Percentiles rank a stretch among this genome's conserved stretches.
Conservation (phyloP, 2,329 filamentous ascomycete genomes). For the Aspergillus fischeri region DNA sequence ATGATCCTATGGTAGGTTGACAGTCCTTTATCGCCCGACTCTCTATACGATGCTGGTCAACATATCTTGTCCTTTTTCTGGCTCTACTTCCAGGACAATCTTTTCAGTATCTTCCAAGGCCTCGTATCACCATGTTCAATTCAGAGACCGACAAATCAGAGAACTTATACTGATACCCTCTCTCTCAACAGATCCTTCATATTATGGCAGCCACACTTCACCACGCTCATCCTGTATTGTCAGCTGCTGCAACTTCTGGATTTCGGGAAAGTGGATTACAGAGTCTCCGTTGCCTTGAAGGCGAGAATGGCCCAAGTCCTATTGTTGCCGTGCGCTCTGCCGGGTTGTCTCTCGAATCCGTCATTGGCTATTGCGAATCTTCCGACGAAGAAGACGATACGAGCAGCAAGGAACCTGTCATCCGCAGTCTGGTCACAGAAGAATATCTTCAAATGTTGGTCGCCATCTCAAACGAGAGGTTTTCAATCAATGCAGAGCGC, state of each 20-base stretch:
- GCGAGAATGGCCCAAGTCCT: constrained; percentile 50
- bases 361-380: constrained; percentile 59
- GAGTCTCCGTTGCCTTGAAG: constrained; percentile 53
- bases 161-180: constrained; percentile 19
- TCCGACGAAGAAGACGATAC: constrained; percentile 27
- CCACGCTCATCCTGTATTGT: constrained; percentile 71
- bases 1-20: constrained; percentile 80
- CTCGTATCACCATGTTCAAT: not conserved
- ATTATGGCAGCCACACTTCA: constrained; percentile 70
- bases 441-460: constrained; percentile 66
- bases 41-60: not conserved
- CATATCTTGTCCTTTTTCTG: not conserved
- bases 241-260: constrained; percentile 72
- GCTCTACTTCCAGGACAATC: not conserved
- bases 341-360: constrained; percentile 74
- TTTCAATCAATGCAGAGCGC: constrained; percentile 37
- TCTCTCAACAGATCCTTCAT: constrained; percentile 71
- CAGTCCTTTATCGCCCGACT: constrained; percentile 1
- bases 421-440: constrained; percentile 57
- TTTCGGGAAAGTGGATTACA: constrained; percentile 84
- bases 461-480: constrained; percentile 63
- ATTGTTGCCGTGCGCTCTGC: constrained; percentile 84
- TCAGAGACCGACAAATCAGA: constrained; percentile 10
- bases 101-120: constrained; percentile 8
- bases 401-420: constrained; percentile 36